Evolutionary conservation across 352 stramenopile genomes (phyloP).

Genomic region (Phytophthora pinifolia): DNA sequence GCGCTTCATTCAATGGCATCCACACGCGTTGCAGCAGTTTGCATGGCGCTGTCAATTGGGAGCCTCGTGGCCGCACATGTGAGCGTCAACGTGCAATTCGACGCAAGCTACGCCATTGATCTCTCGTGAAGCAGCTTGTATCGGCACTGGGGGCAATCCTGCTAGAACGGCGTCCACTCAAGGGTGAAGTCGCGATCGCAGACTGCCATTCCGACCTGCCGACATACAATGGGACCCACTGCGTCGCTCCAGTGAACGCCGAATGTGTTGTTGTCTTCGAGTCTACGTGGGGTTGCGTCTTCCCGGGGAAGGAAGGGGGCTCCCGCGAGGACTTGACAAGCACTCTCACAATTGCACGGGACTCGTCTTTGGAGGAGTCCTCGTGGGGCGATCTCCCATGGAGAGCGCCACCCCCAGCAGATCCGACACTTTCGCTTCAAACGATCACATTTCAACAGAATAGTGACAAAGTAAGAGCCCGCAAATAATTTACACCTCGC

Average conservation of each 20-base stretch:
- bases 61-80: constrained; percentile 1
- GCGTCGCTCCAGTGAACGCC: constrained; percentile 31
- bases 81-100: constrained; percentile 13
- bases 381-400: constrained; percentile 12
- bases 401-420: constrained; percentile 16
- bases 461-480: constrained; percentile 9
- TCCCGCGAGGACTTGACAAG: constrained; percentile 6
- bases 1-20: too few relatives aligned
- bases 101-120: constrained; percentile 46
- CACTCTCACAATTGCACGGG: constrained; percentile 5
- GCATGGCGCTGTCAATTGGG: not conserved
- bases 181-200: constrained; percentile 29
- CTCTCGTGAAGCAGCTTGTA: constrained; percentile 37
- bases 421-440: constrained; percentile 2
- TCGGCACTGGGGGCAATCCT: constrained; percentile 27
- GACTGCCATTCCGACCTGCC: constrained; percentile 38
- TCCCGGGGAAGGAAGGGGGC: not conserved
- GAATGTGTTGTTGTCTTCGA: constrained; percentile 23
- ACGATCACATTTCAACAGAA: constrained; percentile 5
- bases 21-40: too few relatives aligned
- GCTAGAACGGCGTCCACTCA: constrained; percentile 35
- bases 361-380: constrained; percentile 5
- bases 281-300: constrained; percentile 30
- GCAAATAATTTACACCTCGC: too few relatives aligned
- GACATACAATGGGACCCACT: constrained; percentile 37